These are phyloP conservation scores for Annona cherimola DNA, from an alignment of 164 flowering plant genomes.

Conservation along the genomic window DNA sequence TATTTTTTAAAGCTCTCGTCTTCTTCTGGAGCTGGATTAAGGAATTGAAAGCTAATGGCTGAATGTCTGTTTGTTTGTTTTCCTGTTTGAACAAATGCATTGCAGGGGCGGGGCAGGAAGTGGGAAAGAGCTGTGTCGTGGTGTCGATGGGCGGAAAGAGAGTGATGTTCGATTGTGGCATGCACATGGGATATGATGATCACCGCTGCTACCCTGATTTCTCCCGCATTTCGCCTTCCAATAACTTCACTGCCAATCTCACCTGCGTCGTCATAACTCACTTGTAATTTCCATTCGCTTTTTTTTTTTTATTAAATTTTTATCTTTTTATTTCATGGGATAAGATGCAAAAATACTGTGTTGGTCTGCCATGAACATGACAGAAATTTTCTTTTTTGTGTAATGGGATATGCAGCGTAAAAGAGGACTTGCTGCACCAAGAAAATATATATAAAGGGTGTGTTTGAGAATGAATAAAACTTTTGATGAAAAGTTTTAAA, in stretches of 20 bases:
- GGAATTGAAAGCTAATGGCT: neutral
- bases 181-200: constrained; percentile 89
- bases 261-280: constrained; percentile 82
- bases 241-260: constrained; percentile 45
- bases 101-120: constrained; percentile 93
- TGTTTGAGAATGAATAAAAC: too few species aligned
- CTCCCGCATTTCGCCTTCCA: constrained; percentile 52
- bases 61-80: neutral
- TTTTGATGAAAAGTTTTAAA: too few species aligned
- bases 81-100: neutral
- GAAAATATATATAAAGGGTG: too few species aligned
- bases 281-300: constrained; percentile 36
- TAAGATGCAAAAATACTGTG: too few species aligned
- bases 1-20: neutral
- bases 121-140: constrained; percentile 94
- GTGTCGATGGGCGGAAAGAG: constrained; percentile 79
- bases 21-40: neutral
- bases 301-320: neutral
- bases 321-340: too few species aligned
- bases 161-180: constrained; percentile 97
- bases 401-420: too few species aligned
- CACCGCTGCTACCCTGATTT: constrained; percentile 78
- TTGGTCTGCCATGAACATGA: too few species aligned
- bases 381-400: too few species aligned
- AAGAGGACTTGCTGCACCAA: too few species aligned